Evolutionary conservation across 306 rosid genomes (phyloP), one percentile per base, ranked within the genome.

Genomic region (Rosa rugosa): DNA sequence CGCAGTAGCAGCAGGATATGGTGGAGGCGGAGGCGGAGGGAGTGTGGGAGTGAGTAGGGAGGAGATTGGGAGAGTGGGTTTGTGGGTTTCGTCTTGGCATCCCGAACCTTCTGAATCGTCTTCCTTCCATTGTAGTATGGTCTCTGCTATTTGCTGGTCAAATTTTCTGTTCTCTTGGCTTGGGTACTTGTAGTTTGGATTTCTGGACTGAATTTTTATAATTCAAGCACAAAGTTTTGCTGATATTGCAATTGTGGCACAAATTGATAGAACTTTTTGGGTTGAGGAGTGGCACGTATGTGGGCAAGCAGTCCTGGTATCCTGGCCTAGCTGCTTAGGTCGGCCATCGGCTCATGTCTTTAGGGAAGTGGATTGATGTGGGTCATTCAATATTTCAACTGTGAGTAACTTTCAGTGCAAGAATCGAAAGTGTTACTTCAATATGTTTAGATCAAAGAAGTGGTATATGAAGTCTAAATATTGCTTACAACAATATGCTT

Each of bases 1-100:
- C 94, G 66, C 91, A 83, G 57, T 80, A 87, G 49, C 79, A 82
- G 49, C 90, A 87, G 25, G 78, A 81, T 22, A 80, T 3, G 70
- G 89, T 62, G 71, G 69, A 41, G 23, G 67, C 8, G 60, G 36
- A 70, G 23, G 18, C 8, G 60, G 36, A 70, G 23, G 18, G 54
- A 16, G 79, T 14, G 53, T 14, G 77, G 6, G 78, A 36, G 22
- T 73, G 49, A 6, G 80, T 41, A 5, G 86, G 86, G 5, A 85
- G 84, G 0, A 73, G 67, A 62, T 78, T 47, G 63, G 11, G 82
- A 53, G 60, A 0, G 1, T 36, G 66, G 38, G 85, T 1, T 27
- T 46, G 69, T 25, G 45, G 31, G 11, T 72, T 69, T 69, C 53
- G 34, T 63, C 83, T 60, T 73, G 68, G 75, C 41, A n/a, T 69